phyloP scores from a whole-genome alignment of 73 alveolate species.

The Paramecium bursaria region DNA sequence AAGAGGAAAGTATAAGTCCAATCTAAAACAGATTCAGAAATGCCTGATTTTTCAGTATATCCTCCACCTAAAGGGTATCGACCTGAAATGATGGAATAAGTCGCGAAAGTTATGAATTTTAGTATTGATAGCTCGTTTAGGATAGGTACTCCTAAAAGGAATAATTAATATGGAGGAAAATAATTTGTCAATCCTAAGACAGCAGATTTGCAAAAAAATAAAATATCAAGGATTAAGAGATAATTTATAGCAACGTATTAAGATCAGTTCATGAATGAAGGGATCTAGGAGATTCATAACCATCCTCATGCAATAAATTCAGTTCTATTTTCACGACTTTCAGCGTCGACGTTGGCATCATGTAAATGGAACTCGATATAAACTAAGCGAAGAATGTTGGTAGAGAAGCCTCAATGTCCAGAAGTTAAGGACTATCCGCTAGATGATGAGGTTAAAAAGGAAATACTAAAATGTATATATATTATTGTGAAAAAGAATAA shows the following conservation, averaged over 20 bases:
- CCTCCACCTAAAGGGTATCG: too few relatives aligned
- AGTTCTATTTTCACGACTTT: slow-evolving; percentile 18
- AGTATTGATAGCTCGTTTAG: not conserved
- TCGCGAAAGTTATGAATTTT: slow-evolving; percentile 19
- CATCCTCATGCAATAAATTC: not conserved
- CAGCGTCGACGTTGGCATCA: slow-evolving; percentile 56
- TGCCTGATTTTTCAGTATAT: too few relatives aligned
- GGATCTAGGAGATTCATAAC: slow-evolving; percentile 26
- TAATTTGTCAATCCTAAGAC: slow-evolving; percentile 10
- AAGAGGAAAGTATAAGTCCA: too few relatives aligned
- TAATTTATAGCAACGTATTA: not conserved
- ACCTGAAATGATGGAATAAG: not conserved
- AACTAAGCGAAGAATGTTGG: slow-evolving; percentile 43
- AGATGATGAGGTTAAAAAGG: slow-evolving; percentile 1
- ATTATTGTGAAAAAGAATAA: not conserved
- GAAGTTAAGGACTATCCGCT: slow-evolving; percentile 27
- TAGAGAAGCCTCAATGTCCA: slow-evolving; percentile 38
- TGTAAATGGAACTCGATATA: slow-evolving; percentile 23
- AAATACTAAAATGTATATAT: not conserved
- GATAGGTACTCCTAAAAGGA: not conserved
- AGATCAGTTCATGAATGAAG: slow-evolving; percentile 13
- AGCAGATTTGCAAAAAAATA: not conserved
- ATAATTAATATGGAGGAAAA: not conserved
- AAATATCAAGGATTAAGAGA: slow-evolving; percentile 19
- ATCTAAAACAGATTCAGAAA: too few relatives aligned